Evolutionary conservation across 2,329 filamentous ascomycete genomes (phyloP).

Genomic region (Zasmidium angulare): DNA sequence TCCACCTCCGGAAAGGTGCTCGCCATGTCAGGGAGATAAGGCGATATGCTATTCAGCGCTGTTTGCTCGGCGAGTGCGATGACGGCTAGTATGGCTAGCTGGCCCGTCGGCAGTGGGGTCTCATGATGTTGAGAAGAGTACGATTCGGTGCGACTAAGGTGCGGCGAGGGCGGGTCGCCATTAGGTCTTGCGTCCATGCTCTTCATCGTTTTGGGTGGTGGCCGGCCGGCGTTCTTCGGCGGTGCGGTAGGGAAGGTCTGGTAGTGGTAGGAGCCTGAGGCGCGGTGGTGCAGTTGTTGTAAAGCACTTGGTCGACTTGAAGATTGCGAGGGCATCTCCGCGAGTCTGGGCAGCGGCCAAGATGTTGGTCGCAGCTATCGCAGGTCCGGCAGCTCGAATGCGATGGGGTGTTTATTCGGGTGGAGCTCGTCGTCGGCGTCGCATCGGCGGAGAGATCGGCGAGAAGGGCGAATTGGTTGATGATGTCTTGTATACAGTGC

Average conservation of each 20-base stretch:
- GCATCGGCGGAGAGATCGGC: neutral
- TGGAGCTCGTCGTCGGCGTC: neutral
- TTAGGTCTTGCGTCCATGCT: constrained; percentile 17
- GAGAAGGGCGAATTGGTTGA: neutral
- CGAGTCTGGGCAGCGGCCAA: neutral
- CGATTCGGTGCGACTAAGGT: constrained; percentile 14
- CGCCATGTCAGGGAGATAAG: constrained; percentile 93
- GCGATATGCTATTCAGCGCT: constrained; percentile 91
- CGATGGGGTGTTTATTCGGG: neutral
- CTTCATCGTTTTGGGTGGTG: constrained; percentile 36
- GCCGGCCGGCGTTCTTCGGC: constrained; percentile 63
- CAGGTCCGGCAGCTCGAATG: neutral
- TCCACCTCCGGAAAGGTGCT: constrained; percentile 79
- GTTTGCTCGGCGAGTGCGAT: constrained; percentile 94
- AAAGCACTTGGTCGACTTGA: neutral
- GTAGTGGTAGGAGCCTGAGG: constrained; percentile 65
- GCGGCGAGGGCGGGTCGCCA: constrained; percentile 17
- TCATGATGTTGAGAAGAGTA: constrained; percentile 42
- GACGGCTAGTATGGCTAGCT: constrained; percentile 80
- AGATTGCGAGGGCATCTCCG: neutral
- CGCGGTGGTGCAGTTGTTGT: constrained; percentile 37
- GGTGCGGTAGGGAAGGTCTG: constrained; percentile 79
- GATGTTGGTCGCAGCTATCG: neutral
- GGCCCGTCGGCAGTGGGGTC: constrained; percentile 77
- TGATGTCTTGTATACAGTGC: neutral